Percentiles rank a stretch among this genome's conserved stretches.
These are phyloP conservation scores for Leishmania braziliensis DNA, from an alignment of 208 protist species.

Conservation along the genomic window DNA sequence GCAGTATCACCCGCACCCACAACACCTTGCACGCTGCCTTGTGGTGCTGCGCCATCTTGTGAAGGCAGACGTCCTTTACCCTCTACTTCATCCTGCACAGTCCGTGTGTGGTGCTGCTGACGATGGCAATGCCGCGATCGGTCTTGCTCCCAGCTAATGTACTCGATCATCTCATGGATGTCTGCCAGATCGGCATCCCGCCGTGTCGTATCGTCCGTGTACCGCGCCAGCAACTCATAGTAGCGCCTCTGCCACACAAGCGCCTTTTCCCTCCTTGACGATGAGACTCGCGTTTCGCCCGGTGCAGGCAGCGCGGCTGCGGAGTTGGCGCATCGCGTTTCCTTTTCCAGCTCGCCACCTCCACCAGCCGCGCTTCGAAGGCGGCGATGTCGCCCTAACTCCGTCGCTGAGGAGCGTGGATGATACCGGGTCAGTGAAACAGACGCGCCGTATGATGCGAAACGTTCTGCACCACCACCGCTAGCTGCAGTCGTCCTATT, in stretches of 20 bases:
- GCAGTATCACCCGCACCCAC: neutral
- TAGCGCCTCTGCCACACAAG: constrained; percentile 40
- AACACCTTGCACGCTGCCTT: neutral
- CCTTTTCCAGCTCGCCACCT: no score
- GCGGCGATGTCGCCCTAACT: constrained; percentile 1
- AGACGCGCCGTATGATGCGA: neutral
- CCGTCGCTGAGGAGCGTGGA: neutral
- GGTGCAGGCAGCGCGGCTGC: neutral
- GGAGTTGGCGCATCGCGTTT: neutral
- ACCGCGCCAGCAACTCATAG: constrained; percentile 34
- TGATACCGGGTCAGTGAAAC: neutral
- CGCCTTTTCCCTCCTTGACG: neutral
- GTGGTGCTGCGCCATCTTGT: constrained; percentile 17
- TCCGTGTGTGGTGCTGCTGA: constrained; percentile 15
- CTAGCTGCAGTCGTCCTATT: neutral
- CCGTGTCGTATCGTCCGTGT: constrained; percentile 30
- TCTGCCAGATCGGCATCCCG: constrained; percentile 44
- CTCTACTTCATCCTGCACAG: neutral
- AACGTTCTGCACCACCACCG: neutral
- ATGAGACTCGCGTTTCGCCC: neutral
- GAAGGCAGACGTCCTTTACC: neutral
- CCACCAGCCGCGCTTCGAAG: no score
- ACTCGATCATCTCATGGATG: constrained; percentile 53
- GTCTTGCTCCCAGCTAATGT: constrained; percentile 58
- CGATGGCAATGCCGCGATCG: constrained; percentile 17